A percentile compares a stretch with the other conserved stretches of the same genome.
Evolutionary conservation across 2,329 filamentous ascomycete species (phyloP).

Genomic region (Sclerotinia sclerotiorum): DNA sequence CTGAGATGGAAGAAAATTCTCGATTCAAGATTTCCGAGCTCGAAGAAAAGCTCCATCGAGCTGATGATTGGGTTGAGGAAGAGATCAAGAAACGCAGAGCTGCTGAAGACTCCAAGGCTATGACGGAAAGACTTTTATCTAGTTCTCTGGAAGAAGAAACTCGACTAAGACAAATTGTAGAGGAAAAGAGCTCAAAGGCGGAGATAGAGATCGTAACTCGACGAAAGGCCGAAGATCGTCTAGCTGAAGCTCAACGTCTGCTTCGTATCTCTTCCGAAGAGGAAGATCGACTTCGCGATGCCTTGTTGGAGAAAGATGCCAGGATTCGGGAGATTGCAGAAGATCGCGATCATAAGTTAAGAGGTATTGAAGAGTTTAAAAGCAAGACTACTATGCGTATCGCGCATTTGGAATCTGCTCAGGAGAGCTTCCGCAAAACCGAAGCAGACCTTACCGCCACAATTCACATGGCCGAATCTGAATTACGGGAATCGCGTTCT

Average conservation of each 20-base stretch:
- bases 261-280: constrained; percentile 71
- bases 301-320: constrained; percentile 66
- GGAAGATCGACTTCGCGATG: constrained; percentile 64
- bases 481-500: constrained; percentile 56
- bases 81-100: constrained; percentile 62
- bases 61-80: constrained; percentile 62
- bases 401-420: constrained; percentile 67
- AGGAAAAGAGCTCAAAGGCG: constrained; percentile 56
- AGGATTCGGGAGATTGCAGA: constrained; percentile 67
- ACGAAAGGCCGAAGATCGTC: constrained; percentile 68
- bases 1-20: constrained; percentile 43
- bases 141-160: constrained; percentile 68
- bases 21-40: constrained; percentile 55
- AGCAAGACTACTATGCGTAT: constrained; percentile 60
- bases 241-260: constrained; percentile 70
- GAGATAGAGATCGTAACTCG: constrained; percentile 64
- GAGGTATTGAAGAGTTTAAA: constrained; percentile 55
- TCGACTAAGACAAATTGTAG: constrained; percentile 62
- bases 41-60: constrained; percentile 64
- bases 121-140: constrained; percentile 51
- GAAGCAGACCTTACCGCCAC: constrained; percentile 57
- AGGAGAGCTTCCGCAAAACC: constrained; percentile 55
- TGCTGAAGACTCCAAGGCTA: constrained; percentile 66
- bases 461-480: constrained; percentile 53
- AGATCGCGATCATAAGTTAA: constrained; percentile 67